These are phyloP conservation scores for Acanthamoeba culbertsoni DNA, from an alignment of 208 protist genomes.

Conservation along the genomic window DNA sequence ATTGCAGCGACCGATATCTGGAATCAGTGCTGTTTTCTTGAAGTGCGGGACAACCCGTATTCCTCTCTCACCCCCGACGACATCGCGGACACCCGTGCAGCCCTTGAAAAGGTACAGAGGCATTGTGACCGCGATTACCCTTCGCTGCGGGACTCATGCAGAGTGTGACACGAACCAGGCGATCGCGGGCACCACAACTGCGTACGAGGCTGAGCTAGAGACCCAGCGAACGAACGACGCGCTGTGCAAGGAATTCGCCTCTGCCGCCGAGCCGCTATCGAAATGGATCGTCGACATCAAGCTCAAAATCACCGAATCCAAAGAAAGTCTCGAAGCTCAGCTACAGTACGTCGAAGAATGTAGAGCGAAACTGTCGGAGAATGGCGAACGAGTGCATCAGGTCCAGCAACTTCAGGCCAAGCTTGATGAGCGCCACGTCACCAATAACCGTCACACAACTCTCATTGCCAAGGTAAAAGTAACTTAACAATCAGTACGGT, in stretches of 20 bases:
- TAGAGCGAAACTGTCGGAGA: background rate
- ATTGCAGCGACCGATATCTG: background rate
- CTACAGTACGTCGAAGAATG: constrained; percentile 39
- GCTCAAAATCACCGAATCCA: constrained; percentile 10
- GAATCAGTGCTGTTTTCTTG: background rate
- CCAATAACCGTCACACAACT: constrained; percentile 48
- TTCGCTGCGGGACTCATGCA: background rate
- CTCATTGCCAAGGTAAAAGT: constrained; percentile 13
- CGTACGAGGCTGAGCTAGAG: constrained; percentile 58
- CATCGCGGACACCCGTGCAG: background rate
- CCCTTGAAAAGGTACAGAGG: background rate
- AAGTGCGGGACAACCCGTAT: background rate
- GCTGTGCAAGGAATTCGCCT: constrained; percentile 59
- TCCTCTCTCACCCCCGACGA: background rate
- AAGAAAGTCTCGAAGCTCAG: constrained; percentile 18
- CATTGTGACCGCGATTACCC: background rate
- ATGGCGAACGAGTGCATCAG: background rate
- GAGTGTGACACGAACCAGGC: background rate
- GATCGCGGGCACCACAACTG: background rate
- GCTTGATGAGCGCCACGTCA: background rate
- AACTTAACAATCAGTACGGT: background rate
- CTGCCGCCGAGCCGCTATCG: constrained; percentile 28
- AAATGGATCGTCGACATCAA: constrained; percentile 39
- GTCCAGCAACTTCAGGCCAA: background rate
- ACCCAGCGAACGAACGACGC: constrained; percentile 46